Evolutionary conservation across 1,139 yeast species (phyloP).

Genomic region (Saccharomyces uvarum): DNA sequence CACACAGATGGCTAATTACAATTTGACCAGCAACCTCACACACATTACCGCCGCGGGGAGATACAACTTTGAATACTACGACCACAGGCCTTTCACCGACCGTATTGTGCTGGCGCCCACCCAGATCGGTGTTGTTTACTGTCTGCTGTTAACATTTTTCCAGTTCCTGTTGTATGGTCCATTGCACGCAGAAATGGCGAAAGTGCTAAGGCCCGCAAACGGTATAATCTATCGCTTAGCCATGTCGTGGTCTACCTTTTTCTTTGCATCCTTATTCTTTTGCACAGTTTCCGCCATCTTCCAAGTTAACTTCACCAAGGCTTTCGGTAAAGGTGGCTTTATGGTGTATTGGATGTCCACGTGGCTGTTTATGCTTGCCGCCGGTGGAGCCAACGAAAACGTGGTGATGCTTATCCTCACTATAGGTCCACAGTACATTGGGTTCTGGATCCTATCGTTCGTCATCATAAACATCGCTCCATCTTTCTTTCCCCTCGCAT

Average conservation of each 20-base stretch:
- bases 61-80: conserved; percentile 34
- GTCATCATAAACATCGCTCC: conserved; percentile 53
- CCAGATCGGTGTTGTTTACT: conserved; percentile 68
- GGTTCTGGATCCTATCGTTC: conserved; percentile 55
- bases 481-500: conserved; percentile 51
- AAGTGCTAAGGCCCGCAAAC: conserved; percentile 39
- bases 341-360: conserved; percentile 56
- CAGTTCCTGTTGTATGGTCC: conserved; percentile 52
- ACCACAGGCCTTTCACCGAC: conserved; percentile 45
- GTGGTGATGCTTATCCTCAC: conserved; percentile 42
- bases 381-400: conserved; percentile 57
- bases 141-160: conserved; percentile 59
- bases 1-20: conserved; percentile 10
- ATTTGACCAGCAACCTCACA: conserved; percentile 13
- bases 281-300: conserved; percentile 52
- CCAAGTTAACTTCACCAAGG: conserved; percentile 43
- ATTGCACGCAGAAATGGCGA: conserved; percentile 43
- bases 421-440: conserved; percentile 41
- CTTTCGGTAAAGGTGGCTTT: conserved; percentile 57
- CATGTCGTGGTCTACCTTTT: conserved; percentile 42
- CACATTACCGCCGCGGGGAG: conserved; percentile 12
- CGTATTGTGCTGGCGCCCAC: conserved; percentile 53
- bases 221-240: conserved; percentile 44
- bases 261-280: conserved; percentile 48
- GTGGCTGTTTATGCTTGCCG: conserved; percentile 50